phyloP scores from a whole-genome alignment of 441 rosid genomes.

The Breynia disticha region DNA sequence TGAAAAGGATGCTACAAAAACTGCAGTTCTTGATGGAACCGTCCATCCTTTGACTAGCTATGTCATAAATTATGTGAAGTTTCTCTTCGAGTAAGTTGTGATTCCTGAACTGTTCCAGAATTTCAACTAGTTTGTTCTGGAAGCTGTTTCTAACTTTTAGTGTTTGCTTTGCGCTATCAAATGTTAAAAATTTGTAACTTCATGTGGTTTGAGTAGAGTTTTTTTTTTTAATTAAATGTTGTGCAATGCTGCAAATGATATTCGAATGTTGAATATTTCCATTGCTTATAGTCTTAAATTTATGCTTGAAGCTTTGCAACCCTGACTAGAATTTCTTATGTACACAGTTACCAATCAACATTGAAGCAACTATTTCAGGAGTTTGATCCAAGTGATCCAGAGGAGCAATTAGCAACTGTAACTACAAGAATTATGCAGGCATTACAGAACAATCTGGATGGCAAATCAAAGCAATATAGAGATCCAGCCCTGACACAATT shows the following conservation, averaged over 20 bases:
- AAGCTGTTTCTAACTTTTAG: no score
- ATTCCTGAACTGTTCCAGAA: slow-evolving; percentile 2
- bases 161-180: no score
- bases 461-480: slow-evolving; percentile 87
- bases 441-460: slow-evolving; percentile 75
- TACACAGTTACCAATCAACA: slow-evolving; percentile 68
- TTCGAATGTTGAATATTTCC: no score
- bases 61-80: slow-evolving; percentile 88
- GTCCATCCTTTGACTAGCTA: slow-evolving; percentile 97
- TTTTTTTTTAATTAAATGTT: no score
- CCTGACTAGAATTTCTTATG: slow-evolving; percentile 2
- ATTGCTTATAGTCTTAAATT: no score
- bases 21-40: slow-evolving; percentile 94
- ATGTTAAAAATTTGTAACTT: no score
- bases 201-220: no score
- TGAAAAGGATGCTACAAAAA: slow-evolving; percentile 91
- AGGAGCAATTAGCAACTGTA: slow-evolving; percentile 49
- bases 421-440: slow-evolving; percentile 85
- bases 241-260: no score
- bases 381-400: slow-evolving; percentile 52
- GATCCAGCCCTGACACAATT: slow-evolving; percentile 84
- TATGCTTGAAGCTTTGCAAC: no score
- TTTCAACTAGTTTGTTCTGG: neutral
- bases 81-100: slow-evolving; percentile 74
- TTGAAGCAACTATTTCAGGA: slow-evolving; percentile 81